A percentile compares a stretch with the other conserved stretches of the same genome.
Conservation (phyloP, 352 stramenopile genomes). For the Halophytophthora polymorphica region DNA sequence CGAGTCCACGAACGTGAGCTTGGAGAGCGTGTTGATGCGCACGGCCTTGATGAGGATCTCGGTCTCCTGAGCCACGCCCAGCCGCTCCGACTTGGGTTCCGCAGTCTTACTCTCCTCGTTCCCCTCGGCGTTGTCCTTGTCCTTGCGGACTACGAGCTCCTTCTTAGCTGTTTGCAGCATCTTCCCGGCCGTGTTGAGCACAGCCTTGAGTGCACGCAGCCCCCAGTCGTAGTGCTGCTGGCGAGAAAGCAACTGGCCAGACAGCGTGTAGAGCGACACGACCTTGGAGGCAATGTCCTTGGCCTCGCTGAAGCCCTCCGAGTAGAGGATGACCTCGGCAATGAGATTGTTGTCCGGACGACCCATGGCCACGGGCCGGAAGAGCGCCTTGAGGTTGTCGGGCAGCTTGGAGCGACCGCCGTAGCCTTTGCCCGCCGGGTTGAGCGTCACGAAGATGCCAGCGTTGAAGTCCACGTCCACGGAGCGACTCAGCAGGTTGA, state of each 20-base stretch:
- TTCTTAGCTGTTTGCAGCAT: conserved; percentile 85
- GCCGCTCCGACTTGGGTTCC: conserved; percentile 23
- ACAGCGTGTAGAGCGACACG: conserved; percentile 90
- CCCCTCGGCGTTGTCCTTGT: conserved; percentile 7
- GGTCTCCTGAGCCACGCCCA: conserved; percentile 76
- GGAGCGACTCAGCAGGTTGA: conserved; percentile 80
- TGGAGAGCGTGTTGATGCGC: conserved; percentile 94
- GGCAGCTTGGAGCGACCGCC: conserved; percentile 90
- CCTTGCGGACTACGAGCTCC: conserved; percentile 25
- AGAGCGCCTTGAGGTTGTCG: conserved; percentile 94
- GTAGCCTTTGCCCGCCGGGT: conserved; percentile 93
- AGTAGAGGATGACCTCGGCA: conserved; percentile 91
- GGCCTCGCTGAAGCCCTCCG: conserved; percentile 88
- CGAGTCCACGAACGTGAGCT: conserved; percentile 93
- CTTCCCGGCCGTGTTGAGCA: conserved; percentile 93
- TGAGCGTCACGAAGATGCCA: conserved; percentile 96
- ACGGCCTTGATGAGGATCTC: conserved; percentile 95
- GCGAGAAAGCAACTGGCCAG: conserved; percentile 73
- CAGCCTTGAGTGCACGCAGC: conserved; percentile 91
- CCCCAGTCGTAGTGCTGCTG: conserved; percentile 96
- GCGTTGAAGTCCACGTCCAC: conserved; percentile 92
- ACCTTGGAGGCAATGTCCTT: conserved; percentile 91
- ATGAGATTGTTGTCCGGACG: conserved; percentile 93
- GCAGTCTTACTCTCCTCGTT: conserved; percentile 15
- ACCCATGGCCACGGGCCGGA: conserved; percentile 92